Conservation (phyloP, 306 rosid genomes). For the Begonia loranthoides region DNA sequence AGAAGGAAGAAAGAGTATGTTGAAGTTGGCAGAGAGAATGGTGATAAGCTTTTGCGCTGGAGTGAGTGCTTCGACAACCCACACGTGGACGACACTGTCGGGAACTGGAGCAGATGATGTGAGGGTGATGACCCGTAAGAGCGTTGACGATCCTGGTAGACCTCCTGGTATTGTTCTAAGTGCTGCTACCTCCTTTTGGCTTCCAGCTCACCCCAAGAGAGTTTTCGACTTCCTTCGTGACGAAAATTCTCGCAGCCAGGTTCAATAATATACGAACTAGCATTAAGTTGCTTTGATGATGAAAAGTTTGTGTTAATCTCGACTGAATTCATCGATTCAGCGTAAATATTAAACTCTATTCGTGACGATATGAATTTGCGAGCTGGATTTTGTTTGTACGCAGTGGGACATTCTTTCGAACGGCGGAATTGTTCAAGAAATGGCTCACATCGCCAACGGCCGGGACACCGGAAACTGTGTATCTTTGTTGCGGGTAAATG, state of each 20-base stretch:
- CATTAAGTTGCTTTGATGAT: too few relatives aligned
- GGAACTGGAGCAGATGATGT: slow-evolving; percentile 97
- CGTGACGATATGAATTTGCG: background rate
- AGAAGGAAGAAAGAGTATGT: slow-evolving; percentile 96
- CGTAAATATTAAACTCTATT: too few relatives aligned
- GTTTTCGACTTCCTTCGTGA: slow-evolving; percentile 89
- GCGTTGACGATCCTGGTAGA: slow-evolving; percentile 88
- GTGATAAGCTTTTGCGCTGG: slow-evolving; percentile 90
- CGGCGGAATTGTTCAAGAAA: slow-evolving; percentile 87
- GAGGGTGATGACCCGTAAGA: slow-evolving; percentile 87
- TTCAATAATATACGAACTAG: slow-evolving; percentile 3
- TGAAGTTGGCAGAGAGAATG: slow-evolving; percentile 95
- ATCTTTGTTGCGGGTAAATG: slow-evolving; percentile 79
- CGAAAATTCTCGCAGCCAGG: slow-evolving; percentile 82
- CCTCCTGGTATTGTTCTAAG: slow-evolving; percentile 93
- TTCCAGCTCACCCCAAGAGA: slow-evolving; percentile 68
- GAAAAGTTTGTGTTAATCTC: too few relatives aligned
- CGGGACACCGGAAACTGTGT: slow-evolving; percentile 88
- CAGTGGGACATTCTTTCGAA: slow-evolving; percentile 99
- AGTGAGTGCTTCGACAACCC: slow-evolving; percentile 93
- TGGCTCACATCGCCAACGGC: slow-evolving; percentile 96
- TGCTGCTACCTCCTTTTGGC: slow-evolving; percentile 98
- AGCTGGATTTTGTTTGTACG: background rate
- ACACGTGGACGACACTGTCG: slow-evolving; percentile 81
- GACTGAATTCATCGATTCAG: background rate